Evolutionary conservation across 2,329 filamentous ascomycete genomes (phyloP).

Genomic region (Trichoderma cornu-damae): DNA sequence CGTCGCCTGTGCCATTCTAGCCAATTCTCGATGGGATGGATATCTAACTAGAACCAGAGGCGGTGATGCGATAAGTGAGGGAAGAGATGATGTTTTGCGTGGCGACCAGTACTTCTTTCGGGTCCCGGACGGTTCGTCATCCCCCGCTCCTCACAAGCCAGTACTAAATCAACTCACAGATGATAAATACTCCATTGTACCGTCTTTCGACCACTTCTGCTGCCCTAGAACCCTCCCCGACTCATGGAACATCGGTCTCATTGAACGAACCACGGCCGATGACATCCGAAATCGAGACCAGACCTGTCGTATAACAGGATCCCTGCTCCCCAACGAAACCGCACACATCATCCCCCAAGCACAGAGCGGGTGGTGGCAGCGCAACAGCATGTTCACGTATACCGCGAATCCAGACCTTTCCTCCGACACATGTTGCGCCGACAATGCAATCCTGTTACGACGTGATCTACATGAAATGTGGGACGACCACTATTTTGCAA

Average conservation of each 20-base stretch:
- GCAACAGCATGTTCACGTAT: slow-evolving; percentile 17
- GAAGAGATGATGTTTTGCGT: not conserved
- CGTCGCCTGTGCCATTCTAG: slow-evolving; percentile 16
- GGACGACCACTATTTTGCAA: slow-evolving; percentile 13
- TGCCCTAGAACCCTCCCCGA: slow-evolving; percentile 4
- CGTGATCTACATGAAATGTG: slow-evolving; percentile 13
- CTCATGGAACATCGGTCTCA: slow-evolving; percentile 10
- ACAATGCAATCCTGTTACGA: slow-evolving; percentile 15
- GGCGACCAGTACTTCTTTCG: not conserved
- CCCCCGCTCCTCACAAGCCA: too few species aligned
- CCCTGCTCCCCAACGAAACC: slow-evolving; percentile 10
- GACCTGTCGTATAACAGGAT: slow-evolving; percentile 12
- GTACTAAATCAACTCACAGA: not conserved
- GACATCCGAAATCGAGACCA: slow-evolving; percentile 12
- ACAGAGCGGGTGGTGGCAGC: slow-evolving; percentile 17
- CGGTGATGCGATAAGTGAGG: not conserved
- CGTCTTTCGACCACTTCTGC: slow-evolving; percentile 8
- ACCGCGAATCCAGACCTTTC: slow-evolving; percentile 13
- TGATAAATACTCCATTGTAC: slow-evolving; percentile 13
- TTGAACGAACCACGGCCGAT: slow-evolving; percentile 6
- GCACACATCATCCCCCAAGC: slow-evolving; percentile 16
- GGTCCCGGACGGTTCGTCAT: not conserved
- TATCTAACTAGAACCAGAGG: slow-evolving; percentile 9
- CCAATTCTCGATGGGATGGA: slow-evolving; percentile 14
- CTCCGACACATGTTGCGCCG: slow-evolving; percentile 4